These are phyloP conservation scores for Fraxinus anomala DNA, from an alignment of 257 asterid genomes.

Conservation along the genomic window DNA sequence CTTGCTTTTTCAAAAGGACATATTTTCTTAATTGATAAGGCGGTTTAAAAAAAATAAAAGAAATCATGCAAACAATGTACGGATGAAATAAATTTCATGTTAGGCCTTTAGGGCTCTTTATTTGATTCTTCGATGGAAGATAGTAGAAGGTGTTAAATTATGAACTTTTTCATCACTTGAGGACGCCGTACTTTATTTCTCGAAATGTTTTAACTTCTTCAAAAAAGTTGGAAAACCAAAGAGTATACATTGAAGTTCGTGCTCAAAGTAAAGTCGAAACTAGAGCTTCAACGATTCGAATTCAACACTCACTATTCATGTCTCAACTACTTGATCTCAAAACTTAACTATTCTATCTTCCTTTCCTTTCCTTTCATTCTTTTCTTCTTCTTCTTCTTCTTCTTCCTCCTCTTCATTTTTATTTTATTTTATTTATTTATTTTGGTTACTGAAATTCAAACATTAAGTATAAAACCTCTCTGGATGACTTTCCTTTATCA, in stretches of 20 bases:
- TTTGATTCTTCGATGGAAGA: too few species aligned
- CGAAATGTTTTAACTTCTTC: too few species aligned
- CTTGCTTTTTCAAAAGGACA: not conserved
- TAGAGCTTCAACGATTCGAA: not conserved
- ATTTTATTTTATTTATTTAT: not conserved
- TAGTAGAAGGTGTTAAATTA: too few species aligned
- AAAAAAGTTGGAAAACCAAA: not conserved
- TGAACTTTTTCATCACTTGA: not conserved
- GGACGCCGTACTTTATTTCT: not conserved
- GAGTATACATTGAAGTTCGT: not conserved
- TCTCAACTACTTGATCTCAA: not conserved
- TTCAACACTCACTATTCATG: too few species aligned
- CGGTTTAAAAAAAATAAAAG: not conserved
- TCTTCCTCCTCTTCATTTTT: too few species aligned
- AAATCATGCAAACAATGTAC: not conserved
- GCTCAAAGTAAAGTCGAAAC: not conserved
- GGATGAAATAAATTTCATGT: too few species aligned
- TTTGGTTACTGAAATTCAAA: constrained; percentile 17
- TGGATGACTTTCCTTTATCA: constrained; percentile 16
- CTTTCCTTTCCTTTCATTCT: too few species aligned
- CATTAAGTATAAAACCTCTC: constrained; percentile 17
- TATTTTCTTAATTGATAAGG: not conserved
- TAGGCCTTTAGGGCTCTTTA: too few species aligned
- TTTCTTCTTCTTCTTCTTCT: too few species aligned
- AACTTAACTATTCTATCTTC: too few species aligned